phyloP scores from a whole-genome alignment of 495 filamentous ascomycete species.

The Neurospora sp. region DNA sequence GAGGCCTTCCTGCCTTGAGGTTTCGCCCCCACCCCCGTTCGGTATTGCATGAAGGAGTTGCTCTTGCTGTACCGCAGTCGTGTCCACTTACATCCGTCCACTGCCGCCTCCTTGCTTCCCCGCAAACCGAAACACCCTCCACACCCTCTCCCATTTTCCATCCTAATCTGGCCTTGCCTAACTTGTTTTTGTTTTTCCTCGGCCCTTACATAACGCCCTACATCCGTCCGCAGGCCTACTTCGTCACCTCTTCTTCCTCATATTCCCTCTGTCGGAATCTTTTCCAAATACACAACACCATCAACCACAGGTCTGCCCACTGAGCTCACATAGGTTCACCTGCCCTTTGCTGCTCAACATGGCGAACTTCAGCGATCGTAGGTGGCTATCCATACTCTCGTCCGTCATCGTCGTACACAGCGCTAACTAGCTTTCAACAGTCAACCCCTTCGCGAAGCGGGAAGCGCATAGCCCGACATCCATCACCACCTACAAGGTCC shows the following conservation, averaged over 20 bases:
- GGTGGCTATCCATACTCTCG: background rate
- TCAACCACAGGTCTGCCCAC: background rate
- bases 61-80: background rate
- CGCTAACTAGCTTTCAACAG: slow-evolving; percentile 16
- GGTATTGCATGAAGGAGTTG: background rate
- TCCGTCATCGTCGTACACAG: background rate
- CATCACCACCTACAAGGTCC: slow-evolving; percentile 49
- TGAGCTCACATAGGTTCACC: background rate
- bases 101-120: background rate
- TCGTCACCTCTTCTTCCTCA: background rate
- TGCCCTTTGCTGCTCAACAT: background rate
- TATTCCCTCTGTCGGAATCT: background rate
- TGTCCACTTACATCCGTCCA: background rate
- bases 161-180: background rate
- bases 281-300: background rate
- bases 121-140: background rate
- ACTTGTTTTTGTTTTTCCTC: background rate
- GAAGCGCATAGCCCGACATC: slow-evolving; percentile 46
- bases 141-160: background rate
- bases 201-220: background rate
- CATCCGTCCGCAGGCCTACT: background rate
- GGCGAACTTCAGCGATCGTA: slow-evolving; percentile 5
- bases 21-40: background rate
- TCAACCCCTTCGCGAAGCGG: slow-evolving; percentile 58
- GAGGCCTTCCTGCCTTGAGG: background rate